A percentile compares a stretch with the other conserved stretches of the same genome.
phyloP scores from a whole-genome alignment of 495 filamentous ascomycete genomes.

The Lineolata rhizophorae region DNA sequence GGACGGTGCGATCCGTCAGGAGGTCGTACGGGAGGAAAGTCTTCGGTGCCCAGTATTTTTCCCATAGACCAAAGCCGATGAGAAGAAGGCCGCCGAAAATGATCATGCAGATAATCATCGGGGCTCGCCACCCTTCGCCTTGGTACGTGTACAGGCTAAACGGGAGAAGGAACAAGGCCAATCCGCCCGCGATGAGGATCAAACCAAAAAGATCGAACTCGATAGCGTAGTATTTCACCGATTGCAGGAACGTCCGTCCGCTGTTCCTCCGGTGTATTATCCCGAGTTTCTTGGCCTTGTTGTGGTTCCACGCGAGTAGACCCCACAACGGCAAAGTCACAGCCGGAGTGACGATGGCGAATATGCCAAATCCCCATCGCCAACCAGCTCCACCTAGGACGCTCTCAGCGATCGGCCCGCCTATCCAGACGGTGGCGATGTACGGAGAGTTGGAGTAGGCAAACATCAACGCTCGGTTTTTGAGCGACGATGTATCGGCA shows the following conservation, averaged over 20 bases:
- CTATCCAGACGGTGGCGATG: conserved; percentile 9
- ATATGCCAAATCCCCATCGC: conserved; percentile 15
- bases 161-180: conserved; percentile 40
- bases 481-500: conserved; percentile 11
- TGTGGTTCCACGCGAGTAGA: conserved; percentile 9
- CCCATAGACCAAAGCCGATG: conserved; percentile 35
- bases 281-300: conserved; percentile 18
- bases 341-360: conserved; percentile 11
- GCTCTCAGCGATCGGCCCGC: conserved; percentile 5
- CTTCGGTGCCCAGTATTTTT: conserved; percentile 29
- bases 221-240: conserved; percentile 29
- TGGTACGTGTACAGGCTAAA: conserved; percentile 30
- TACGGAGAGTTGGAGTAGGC: conserved; percentile 10
- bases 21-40: conserved; percentile 39
- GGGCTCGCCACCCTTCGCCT: conserved; percentile 24
- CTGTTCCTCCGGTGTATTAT: conserved; percentile 21
- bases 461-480: conserved; percentile 10
- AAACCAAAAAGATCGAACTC: conserved; percentile 44
- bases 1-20: conserved; percentile 38
- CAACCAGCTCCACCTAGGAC: conserved; percentile 8
- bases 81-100: conserved; percentile 33
- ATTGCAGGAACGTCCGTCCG: conserved; percentile 25
- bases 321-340: conserved; percentile 7
- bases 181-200: conserved; percentile 30
- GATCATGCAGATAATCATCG: conserved; percentile 33